phyloP scores from a whole-genome alignment of 2,329 filamentous ascomycete species.

The Sarocladium strictum region DNA sequence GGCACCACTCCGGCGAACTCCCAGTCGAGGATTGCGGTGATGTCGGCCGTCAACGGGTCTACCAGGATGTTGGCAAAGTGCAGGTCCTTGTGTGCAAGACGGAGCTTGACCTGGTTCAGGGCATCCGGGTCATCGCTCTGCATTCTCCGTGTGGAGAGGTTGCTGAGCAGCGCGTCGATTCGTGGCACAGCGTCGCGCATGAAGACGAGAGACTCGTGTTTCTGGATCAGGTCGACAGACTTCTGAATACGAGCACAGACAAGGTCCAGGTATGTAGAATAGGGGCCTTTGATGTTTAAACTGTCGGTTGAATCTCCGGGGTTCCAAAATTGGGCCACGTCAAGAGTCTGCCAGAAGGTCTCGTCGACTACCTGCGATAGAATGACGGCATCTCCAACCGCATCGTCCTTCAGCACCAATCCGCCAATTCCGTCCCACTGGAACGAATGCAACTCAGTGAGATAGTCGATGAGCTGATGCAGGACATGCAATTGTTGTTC shows the following conservation, averaged over 20 bases:
- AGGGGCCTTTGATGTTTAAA: neutral
- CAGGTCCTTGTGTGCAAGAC: conserved; percentile 27
- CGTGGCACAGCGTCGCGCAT: conserved; percentile 1
- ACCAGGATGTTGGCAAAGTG: conserved; percentile 27
- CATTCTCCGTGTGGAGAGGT: neutral
- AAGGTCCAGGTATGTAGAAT: neutral
- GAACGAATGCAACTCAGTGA: conserved; percentile 18
- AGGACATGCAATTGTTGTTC: conserved; percentile 11
- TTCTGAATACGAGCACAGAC: neutral
- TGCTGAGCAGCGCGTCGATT: neutral
- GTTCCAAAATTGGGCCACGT: neutral
- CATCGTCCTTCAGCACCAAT: neutral
- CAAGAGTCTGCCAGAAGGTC: neutral
- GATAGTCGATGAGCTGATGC: conserved; percentile 20
- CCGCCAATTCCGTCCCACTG: conserved; percentile 7
- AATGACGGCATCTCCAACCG: neutral
- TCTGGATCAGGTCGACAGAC: neutral
- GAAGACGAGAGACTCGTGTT: neutral
- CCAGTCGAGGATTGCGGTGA: conserved; percentile 55
- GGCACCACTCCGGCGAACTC: conserved; percentile 20
- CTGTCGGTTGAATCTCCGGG: neutral
- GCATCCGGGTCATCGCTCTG: neutral
- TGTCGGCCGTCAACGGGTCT: conserved; percentile 27
- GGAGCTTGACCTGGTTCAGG: neutral
- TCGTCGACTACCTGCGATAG: neutral